These are phyloP conservation scores for Cordyceps tenuipes DNA, from an alignment of 2,329 filamentous ascomycete genomes.

Conservation along the genomic window DNA sequence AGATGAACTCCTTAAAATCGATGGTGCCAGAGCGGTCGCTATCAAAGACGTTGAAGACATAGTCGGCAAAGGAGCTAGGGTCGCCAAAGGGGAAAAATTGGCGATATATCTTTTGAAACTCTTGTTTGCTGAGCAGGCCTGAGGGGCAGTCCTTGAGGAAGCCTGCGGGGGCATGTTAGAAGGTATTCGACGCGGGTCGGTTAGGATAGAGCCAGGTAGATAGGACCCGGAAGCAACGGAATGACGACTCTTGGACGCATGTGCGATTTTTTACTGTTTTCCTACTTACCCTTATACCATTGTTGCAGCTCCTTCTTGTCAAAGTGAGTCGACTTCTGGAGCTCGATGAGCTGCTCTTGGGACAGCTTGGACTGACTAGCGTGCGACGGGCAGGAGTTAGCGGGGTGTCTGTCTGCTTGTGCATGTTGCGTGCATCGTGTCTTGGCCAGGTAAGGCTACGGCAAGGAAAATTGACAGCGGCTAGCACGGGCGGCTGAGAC, in stretches of 20 bases:
- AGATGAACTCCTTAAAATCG: constrained; percentile 99
- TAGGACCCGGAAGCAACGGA: background rate
- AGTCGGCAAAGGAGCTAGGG: constrained; percentile 94
- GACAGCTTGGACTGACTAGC: constrained; percentile 94
- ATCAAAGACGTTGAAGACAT: constrained; percentile 99
- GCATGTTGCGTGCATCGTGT: background rate
- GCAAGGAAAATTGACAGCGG: background rate
- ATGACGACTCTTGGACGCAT: background rate
- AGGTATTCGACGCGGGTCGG: background rate
- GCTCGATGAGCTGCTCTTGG: constrained; percentile 86
- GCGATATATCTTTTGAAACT: constrained; percentile 99
- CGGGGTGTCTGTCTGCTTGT: background rate
- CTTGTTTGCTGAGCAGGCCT: constrained; percentile 93
- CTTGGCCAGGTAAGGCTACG: background rate
- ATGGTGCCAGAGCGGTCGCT: constrained; percentile 95
- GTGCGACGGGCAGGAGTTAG: constrained; percentile 14
- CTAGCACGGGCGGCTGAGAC: background rate
- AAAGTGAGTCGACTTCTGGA: constrained; percentile 96
- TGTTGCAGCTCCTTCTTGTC: constrained; percentile 99
- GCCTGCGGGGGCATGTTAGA: constrained; percentile 42
- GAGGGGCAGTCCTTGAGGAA: constrained; percentile 98
- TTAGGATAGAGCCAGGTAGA: background rate
- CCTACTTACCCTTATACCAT: constrained; percentile 90
- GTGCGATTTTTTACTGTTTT: background rate
- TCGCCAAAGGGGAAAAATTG: constrained; percentile 99